Evolutionary conservation across 73 alveolate genomes (phyloP), one percentile per base, ranked within the genome.

Genomic region (Tetrahymena borealis): DNA sequence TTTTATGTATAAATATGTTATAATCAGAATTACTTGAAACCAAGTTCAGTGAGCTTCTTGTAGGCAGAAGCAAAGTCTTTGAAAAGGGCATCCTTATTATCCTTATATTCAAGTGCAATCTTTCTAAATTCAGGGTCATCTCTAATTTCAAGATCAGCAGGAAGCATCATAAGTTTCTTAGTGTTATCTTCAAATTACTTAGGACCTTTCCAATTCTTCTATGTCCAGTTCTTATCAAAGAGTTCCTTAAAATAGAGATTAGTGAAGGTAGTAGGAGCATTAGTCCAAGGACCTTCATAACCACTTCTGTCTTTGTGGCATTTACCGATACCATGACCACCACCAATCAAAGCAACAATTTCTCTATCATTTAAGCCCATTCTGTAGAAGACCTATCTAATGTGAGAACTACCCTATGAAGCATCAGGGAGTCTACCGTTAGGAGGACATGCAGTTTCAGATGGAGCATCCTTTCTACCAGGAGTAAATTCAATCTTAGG

Each of bases 291-390:
- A 20, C 97, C 97, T 7, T 94, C 95, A 33, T 79, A 94, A n/a
- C 97, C 97, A 38, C 93, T 43, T 33, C 96, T 91, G 20, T 92
- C 96, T 16, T 36, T 20, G 39, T 92, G 96, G 13, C 91, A 94
- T 38, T 39, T 36, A 60, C 97, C 97, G 37, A 95, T 91, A 39
- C 97, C 78, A 78, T 95, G 97, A 36, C 95, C 95, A 18, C 96
- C 97, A 33, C 97, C 97, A 12, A 90, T 90, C 39, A 95, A 77
- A 9, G 97, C 97, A 20, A 95, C 97, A 38, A 94, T 94, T 39
- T 95, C 97, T 38, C 90, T 94, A 42, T 95, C 97, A 79, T 94
- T 93, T 11, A 95, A 78, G 28, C 97, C 97, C 97, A 94, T 94
- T 13, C 96, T 91, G 12, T 95, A 79, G 42, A 94, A 94, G 78